Conservation (phyloP, 306 rosid genomes). For the Vigna mungo region DNA sequence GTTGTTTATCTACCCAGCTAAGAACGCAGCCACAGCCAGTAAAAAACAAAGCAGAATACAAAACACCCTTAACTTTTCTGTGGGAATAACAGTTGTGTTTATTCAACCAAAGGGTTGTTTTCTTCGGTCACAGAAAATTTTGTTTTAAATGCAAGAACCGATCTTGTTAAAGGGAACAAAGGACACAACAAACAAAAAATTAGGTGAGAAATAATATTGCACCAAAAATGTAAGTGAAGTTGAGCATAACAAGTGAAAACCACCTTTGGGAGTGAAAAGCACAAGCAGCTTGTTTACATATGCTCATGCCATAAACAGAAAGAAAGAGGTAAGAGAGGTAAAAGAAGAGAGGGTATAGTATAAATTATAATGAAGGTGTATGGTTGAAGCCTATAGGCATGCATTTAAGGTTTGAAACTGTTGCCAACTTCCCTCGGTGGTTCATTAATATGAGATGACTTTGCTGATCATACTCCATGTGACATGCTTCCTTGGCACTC, state of each 20-base stretch:
- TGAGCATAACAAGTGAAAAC: neutral
- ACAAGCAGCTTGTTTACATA: neutral
- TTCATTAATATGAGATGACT: constrained; percentile 64
- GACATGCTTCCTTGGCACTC: neutral
- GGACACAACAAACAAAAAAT: neutral
- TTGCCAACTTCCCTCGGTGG: constrained; percentile 58
- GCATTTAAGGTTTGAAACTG: constrained; percentile 51
- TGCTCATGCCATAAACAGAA: neutral
- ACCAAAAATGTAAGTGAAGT: neutral
- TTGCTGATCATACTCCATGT: constrained; percentile 38
- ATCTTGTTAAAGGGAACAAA: neutral
- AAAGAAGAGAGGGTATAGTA: constrained; percentile 9
- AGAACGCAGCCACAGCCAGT: constrained; percentile 38
- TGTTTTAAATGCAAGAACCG: constrained; percentile 8
- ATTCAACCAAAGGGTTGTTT: constrained; percentile 40
- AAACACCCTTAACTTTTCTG: constrained; percentile 49
- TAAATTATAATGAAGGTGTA: constrained; percentile 43
- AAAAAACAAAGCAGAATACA: constrained; percentile 12
- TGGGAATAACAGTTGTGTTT: constrained; percentile 51
- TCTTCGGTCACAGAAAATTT: constrained; percentile 28
- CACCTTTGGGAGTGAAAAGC: neutral
- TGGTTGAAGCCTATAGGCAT: constrained; percentile 31
- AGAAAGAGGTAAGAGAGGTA: neutral
- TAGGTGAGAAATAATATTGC: constrained; percentile 8
- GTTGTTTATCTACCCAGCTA: constrained; percentile 82